phyloP scores from a whole-genome alignment of 2,329 filamentous ascomycete species.

The Claviceps sp. region DNA sequence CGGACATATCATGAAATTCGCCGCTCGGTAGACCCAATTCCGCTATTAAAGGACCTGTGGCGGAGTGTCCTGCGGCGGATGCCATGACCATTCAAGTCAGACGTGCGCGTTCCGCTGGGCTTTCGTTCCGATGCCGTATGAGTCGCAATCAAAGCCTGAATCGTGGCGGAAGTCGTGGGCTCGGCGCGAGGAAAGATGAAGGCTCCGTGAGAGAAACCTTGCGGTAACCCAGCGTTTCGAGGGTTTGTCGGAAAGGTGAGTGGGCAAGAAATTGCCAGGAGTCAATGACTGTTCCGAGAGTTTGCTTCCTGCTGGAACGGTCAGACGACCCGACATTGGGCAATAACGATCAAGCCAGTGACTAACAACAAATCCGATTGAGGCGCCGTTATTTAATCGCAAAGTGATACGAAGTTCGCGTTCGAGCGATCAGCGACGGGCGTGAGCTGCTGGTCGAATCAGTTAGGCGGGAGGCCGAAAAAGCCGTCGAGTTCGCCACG shows the following conservation, averaged over 20 bases:
- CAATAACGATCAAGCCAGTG: background rate
- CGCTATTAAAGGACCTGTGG: constrained; percentile 26
- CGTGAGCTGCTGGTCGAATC: background rate
- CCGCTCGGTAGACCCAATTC: constrained; percentile 23
- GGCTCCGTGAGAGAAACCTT: background rate
- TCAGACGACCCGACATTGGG: constrained; percentile 2
- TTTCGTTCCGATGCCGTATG: background rate
- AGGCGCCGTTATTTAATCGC: background rate
- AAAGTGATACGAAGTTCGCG: background rate
- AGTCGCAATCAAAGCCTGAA: background rate
- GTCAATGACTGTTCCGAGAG: background rate
- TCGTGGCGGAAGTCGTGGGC: background rate
- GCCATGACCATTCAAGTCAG: constrained; percentile 21
- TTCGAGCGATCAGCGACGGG: background rate
- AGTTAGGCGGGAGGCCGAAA: background rate
- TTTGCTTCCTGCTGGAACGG: background rate
- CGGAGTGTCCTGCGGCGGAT: constrained; percentile 17
- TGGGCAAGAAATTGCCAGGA: background rate
- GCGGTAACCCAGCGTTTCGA: background rate
- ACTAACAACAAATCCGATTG: background rate
- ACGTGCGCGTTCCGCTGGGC: constrained; percentile 10
- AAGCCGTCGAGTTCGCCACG: background rate
- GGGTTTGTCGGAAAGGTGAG: background rate
- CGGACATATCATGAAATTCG: constrained; percentile 25
- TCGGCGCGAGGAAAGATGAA: background rate